Evolutionary conservation across 192 early-diverging fungal species (phyloP).

Genomic region (Rhizoclosmatium globosum): DNA sequence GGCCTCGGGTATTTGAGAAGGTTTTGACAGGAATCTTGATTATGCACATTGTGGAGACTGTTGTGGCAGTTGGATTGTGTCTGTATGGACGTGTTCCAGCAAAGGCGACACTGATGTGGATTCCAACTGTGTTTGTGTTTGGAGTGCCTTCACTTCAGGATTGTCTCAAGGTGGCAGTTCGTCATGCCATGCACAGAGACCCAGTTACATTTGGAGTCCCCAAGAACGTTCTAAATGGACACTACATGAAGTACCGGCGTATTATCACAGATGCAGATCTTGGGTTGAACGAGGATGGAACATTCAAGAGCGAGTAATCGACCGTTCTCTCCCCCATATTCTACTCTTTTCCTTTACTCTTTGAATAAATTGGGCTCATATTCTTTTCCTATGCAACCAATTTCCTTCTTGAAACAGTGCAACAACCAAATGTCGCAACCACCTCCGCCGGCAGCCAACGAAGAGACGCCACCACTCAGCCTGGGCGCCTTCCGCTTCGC

Average conservation of each 20-base stretch:
- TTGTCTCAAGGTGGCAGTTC: conserved; percentile 38
- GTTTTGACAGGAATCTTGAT: conserved; percentile 15
- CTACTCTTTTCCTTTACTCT: neutral
- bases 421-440: neutral
- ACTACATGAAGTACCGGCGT: conserved; percentile 39
- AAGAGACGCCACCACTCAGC: neutral
- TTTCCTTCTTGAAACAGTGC: neutral
- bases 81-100: conserved; percentile 28
- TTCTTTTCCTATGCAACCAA: neutral
- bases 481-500: conserved; percentile 14
- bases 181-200: conserved; percentile 26
- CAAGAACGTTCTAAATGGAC: conserved; percentile 34
- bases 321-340: neutral
- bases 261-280: conserved; percentile 34
- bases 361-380: neutral
- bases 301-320: neutral
- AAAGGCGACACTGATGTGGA: conserved; percentile 13
- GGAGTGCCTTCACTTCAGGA: conserved; percentile 40
- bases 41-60: conserved; percentile 28
- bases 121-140: conserved; percentile 43
- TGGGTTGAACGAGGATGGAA: conserved; percentile 25
- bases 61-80: conserved; percentile 30
- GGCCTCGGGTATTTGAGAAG: conserved; percentile 1
- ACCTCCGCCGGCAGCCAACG: neutral
- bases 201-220: conserved; percentile 44